Evolutionary conservation across 2,329 filamentous ascomycete genomes (phyloP).

Genomic region (Arachnopeziza araneosa): DNA sequence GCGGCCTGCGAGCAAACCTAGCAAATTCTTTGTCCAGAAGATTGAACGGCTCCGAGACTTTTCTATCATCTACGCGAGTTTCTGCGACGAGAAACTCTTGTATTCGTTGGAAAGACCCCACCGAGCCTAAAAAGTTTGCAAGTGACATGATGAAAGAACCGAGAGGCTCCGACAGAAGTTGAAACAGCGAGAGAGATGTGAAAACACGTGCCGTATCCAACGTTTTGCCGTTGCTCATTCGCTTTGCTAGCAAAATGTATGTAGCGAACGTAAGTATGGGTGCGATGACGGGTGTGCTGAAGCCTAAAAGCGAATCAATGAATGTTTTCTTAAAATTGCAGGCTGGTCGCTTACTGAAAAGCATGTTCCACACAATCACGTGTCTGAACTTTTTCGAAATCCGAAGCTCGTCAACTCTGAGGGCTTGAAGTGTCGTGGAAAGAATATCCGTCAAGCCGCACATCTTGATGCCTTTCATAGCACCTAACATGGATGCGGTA

Average conservation of each 20-base stretch:
- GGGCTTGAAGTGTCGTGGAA: slow-evolving; percentile 27
- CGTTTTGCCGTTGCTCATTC: slow-evolving; percentile 21
- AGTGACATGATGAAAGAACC: slow-evolving; percentile 34
- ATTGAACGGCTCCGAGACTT: background rate
- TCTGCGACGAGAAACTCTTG: slow-evolving; percentile 28
- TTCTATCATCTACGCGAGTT: background rate
- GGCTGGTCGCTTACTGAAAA: slow-evolving; percentile 8
- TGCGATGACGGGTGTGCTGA: slow-evolving; percentile 22
- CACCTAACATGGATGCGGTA: slow-evolving; percentile 21
- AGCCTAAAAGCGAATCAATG: background rate
- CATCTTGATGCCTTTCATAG: slow-evolving; percentile 30
- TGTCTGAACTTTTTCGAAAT: slow-evolving; percentile 7
- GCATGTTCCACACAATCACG: slow-evolving; percentile 14
- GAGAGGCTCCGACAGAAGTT: slow-evolving; percentile 35
- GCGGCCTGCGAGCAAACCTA: background rate
- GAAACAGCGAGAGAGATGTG: slow-evolving; percentile 37
- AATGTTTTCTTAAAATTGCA: background rate
- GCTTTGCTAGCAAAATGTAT: slow-evolving; percentile 28
- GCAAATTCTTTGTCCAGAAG: background rate
- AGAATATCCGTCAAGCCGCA: slow-evolving; percentile 32
- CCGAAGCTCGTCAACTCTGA: slow-evolving; percentile 21
- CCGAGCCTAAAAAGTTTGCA: slow-evolving; percentile 25
- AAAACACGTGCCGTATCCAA: slow-evolving; percentile 30
- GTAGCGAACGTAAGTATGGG: slow-evolving; percentile 36
- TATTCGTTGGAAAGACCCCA: slow-evolving; percentile 37